A percentile compares a stretch with the other conserved stretches of the same genome.
These are phyloP conservation scores for Mycosphaerella sp. DNA, from an alignment of 2,329 filamentous ascomycete genomes.

Conservation along the genomic window DNA sequence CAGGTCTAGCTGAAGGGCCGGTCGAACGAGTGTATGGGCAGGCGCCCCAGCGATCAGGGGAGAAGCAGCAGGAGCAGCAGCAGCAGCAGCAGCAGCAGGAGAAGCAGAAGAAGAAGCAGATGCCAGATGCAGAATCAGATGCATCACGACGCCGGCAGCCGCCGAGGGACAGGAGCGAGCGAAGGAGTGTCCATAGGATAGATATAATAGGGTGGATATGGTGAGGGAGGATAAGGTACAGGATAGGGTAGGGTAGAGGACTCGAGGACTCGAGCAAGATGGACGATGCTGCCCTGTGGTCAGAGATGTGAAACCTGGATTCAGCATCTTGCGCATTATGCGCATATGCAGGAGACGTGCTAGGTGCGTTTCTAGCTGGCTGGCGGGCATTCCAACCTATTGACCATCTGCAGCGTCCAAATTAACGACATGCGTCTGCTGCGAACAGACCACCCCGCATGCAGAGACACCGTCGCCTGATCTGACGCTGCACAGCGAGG, in stretches of 20 bases:
- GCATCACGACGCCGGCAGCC: slow-evolving; percentile 25
- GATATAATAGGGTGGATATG: too few relatives aligned
- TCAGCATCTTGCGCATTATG: slow-evolving; percentile 13
- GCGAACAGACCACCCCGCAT: slow-evolving; percentile 6
- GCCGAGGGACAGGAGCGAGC: slow-evolving; percentile 22
- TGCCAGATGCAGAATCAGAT: slow-evolving; percentile 1
- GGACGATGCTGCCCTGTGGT: slow-evolving; percentile 7
- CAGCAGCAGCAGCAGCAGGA: too few relatives aligned
- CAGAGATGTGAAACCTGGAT: slow-evolving; percentile 24
- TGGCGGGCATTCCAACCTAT: too few relatives aligned
- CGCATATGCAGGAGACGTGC: slow-evolving; percentile 19
- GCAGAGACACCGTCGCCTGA: slow-evolving; percentile 2
- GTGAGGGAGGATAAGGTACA: too few relatives aligned
- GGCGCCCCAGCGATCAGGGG: slow-evolving; percentile 26
- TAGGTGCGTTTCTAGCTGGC: slow-evolving; percentile 14
- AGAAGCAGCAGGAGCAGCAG: slow-evolving; percentile 5
- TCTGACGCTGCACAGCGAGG: not conserved
- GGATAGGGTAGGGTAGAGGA: too few relatives aligned
- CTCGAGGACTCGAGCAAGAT: slow-evolving; percentile 22
- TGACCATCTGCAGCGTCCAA: slow-evolving; percentile 14
- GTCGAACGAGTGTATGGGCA: slow-evolving; percentile 32
- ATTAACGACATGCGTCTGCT: slow-evolving; percentile 10
- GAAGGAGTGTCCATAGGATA: too few relatives aligned
- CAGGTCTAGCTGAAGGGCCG: slow-evolving; percentile 11
- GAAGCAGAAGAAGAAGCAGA: too few relatives aligned